Evolutionary conservation across 352 stramenopile species (phyloP).

Genomic region (Phytophthora tentaculata): DNA sequence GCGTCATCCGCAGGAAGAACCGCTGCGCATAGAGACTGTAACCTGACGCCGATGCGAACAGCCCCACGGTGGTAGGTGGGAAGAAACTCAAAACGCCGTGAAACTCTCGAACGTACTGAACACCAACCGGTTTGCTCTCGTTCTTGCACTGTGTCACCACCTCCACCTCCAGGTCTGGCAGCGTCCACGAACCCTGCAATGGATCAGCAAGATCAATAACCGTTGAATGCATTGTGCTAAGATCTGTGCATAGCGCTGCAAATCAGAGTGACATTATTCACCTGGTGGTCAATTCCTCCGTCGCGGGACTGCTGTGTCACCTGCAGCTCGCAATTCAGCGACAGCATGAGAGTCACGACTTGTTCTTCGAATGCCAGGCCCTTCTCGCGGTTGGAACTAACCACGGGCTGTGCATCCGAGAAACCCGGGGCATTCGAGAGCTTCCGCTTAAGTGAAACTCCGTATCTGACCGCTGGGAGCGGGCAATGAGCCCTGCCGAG

Average conservation of each 20-base stretch:
- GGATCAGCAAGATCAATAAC: too few species aligned
- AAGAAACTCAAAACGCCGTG: constrained; percentile 69
- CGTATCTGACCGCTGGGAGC: neutral
- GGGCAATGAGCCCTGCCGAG: neutral
- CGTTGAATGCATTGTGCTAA: too few species aligned
- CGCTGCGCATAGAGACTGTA: constrained; percentile 82
- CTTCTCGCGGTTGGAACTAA: constrained; percentile 43
- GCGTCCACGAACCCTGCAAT: constrained; percentile 60
- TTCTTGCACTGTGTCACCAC: constrained; percentile 88
- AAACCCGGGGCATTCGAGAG: constrained; percentile 5
- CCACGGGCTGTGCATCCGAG: neutral
- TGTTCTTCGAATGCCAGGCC: constrained; percentile 69
- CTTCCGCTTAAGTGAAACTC: constrained; percentile 1
- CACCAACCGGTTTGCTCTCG: constrained; percentile 69
- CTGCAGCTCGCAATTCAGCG: constrained; percentile 55
- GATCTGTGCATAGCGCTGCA: too few species aligned
- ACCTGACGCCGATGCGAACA: constrained; percentile 78
- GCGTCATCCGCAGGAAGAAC: constrained; percentile 73
- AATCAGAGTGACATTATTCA: constrained; percentile 8
- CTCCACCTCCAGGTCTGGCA: constrained; percentile 67
- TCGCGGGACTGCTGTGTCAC: constrained; percentile 74
- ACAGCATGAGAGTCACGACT: constrained; percentile 60
- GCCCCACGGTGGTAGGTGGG: constrained; percentile 47
- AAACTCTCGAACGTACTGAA: constrained; percentile 77
- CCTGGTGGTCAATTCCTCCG: constrained; percentile 77